Evolutionary conservation across 805 yeast genomes (phyloP), one percentile per base, ranked within the genome.

Genomic region (Blastobotrys americana): DNA sequence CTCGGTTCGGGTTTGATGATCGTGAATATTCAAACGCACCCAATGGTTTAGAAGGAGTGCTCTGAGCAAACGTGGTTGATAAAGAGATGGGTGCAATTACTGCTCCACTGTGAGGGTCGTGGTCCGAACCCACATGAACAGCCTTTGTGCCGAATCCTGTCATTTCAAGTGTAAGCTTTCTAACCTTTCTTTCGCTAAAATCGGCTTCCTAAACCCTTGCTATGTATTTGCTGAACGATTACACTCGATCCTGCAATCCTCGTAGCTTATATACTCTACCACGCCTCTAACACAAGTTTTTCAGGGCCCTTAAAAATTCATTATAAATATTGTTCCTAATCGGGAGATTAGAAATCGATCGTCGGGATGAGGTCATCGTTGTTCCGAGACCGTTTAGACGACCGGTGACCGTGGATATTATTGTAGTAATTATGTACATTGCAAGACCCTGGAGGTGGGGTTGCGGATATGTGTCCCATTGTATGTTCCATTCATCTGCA

Each of bases 1-100:
- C 80, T 69, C 95, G 79, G 75, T 85, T 86, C 50, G 95, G 95
- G 67, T 85, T 85, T 51, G 82, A 78, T 22, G 90, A 82, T 64
- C 95, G 74, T 16, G 94, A 83, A 69, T 85, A 85, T 63, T 86
- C 95, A 67, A 78, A 86, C 37, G 65, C 72, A 40, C 94, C 94
- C 38, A 86, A 60, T 46, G 95, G 95, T 55, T 74, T 67, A 41
- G 86, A 77, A 44, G 95, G 94, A 50, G 79, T 77, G 42, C 74
- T 64, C 66, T 85, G 95, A 42, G 86, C 89, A 69, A 81, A 85
- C 34, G 95, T 85, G 50, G 95, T 85, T 41, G 89, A 80, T 51
- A 85, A 71, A 34, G 93, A 82, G 54, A 85, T 81, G 48, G 95
- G 82, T 49, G 83, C 83, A 52, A 85, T 85, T 49, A 85, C 95